Evolutionary conservation across 2,329 filamentous ascomycete species (phyloP).

Genomic region (Colletotrichum liaoningense): DNA sequence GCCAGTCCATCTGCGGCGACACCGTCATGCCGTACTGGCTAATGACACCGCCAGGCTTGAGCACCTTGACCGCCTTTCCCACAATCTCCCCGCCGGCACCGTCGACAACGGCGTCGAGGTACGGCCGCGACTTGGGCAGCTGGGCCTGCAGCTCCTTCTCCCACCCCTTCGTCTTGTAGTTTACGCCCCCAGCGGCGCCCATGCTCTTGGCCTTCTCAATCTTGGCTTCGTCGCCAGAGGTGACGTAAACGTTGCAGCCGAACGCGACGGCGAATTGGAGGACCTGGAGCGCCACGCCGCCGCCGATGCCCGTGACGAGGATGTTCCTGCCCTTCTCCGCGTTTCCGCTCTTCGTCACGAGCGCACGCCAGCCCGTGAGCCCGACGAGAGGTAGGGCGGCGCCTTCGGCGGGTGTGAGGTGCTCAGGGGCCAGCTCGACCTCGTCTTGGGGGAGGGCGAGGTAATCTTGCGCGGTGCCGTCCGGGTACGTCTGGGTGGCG

Average conservation of each 20-base stretch:
- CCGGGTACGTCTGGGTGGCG: conserved; percentile 71
- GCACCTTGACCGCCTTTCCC: conserved; percentile 71
- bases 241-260: conserved; percentile 85
- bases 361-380: conserved; percentile 87
- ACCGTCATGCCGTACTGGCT: conserved; percentile 93
- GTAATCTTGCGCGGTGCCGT: conserved; percentile 82
- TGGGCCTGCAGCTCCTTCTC: conserved; percentile 76
- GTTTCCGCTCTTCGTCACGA: conserved; percentile 81
- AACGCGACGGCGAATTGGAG: conserved; percentile 82
- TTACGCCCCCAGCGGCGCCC: conserved; percentile 85
- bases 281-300: conserved; percentile 87
- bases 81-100: conserved; percentile 90
- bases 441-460: conserved; percentile 77
- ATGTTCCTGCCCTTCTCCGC: conserved; percentile 76
- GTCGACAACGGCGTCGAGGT: conserved; percentile 87
- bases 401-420: conserved; percentile 79
- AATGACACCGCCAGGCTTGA: conserved; percentile 88
- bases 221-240: conserved; percentile 79
- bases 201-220: conserved; percentile 76
- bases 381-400: conserved; percentile 89
- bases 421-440: conserved; percentile 79
- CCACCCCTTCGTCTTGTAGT: conserved; percentile 83
- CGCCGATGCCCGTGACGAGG: conserved; percentile 90
- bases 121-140: conserved; percentile 74
- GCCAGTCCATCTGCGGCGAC: conserved; percentile 85